These are phyloP conservation scores for Salix koriyanagi DNA, from an alignment of 345 rosid species.

Conservation along the genomic window DNA sequence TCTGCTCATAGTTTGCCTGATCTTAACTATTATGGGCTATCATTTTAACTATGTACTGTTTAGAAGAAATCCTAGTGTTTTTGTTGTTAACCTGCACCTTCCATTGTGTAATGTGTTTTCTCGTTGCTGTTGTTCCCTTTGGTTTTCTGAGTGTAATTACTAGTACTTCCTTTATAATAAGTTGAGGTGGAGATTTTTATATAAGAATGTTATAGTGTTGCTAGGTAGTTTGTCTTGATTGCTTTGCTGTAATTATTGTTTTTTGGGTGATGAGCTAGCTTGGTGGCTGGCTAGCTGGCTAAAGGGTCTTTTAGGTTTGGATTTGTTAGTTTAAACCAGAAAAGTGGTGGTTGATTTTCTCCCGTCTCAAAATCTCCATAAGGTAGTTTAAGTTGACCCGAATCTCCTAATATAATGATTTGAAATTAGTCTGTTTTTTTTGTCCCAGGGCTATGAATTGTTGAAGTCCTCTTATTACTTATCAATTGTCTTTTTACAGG, in stretches of 20 bases:
- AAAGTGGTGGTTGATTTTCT: background rate
- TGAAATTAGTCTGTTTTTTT: background rate
- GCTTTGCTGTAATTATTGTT: background rate
- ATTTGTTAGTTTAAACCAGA: background rate
- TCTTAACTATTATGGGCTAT: background rate
- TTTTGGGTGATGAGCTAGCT: background rate
- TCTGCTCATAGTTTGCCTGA: background rate
- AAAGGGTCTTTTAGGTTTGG: background rate
- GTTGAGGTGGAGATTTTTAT: background rate
- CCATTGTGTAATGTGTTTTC: background rate
- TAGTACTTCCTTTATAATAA: background rate
- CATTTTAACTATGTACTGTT: background rate
- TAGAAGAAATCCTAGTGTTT: background rate
- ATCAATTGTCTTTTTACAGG: slow-evolving; percentile 56
- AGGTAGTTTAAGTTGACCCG: background rate
- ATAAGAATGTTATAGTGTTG: background rate
- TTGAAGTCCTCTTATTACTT: slow-evolving; percentile 46
- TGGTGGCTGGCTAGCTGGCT: background rate
- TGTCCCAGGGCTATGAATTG: background rate
- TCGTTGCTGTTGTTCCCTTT: background rate
- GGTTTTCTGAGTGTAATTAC: background rate
- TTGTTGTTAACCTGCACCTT: background rate
- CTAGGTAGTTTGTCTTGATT: background rate
- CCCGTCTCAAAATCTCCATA: background rate
- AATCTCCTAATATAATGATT: background rate